Evolutionary conservation across 257 asterid genomes (phyloP).

Genomic region (Ilex asprella): DNA sequence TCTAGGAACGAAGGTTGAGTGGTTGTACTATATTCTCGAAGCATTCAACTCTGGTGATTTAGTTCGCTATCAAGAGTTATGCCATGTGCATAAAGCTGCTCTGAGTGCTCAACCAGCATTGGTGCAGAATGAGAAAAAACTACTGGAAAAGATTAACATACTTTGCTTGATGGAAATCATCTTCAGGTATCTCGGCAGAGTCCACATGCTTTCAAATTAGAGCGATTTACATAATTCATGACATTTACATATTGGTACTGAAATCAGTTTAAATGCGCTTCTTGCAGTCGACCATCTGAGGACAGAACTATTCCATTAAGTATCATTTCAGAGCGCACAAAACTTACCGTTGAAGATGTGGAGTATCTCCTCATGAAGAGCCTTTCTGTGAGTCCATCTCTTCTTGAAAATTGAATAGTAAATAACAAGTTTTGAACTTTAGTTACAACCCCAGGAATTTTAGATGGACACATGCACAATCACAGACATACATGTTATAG

Average conservation of each 20-base stretch:
- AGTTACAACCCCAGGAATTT: too few species aligned
- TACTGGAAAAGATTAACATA: conserved; percentile 89
- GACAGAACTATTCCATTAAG: conserved; percentile 85
- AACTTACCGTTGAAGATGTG: conserved; percentile 76
- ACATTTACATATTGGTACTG: neutral
- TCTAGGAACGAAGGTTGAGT: conserved; percentile 72
- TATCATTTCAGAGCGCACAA: conserved; percentile 74
- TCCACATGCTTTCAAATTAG: neutral
- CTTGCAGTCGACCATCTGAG: conserved; percentile 79
- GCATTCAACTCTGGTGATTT: conserved; percentile 85
- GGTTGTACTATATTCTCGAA: conserved; percentile 83
- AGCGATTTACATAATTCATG: neutral
- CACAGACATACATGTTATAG: too few species aligned
- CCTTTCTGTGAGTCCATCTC: conserved; percentile 69
- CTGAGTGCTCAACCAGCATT: conserved; percentile 76
- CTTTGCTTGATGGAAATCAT: conserved; percentile 95
- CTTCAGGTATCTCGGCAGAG: conserved; percentile 47
- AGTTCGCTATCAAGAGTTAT: conserved; percentile 76
- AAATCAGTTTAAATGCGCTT: conserved; percentile 1
- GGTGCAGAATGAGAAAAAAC: conserved; percentile 85
- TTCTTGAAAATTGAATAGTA: neutral
- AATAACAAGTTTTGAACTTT: too few species aligned
- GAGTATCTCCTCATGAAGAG: conserved; percentile 96
- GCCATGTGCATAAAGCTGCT: conserved; percentile 74
- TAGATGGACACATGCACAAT: too few species aligned